Evolutionary conservation across 2,329 filamentous ascomycete genomes (phyloP).

Genomic region (Nemania sp.): DNA sequence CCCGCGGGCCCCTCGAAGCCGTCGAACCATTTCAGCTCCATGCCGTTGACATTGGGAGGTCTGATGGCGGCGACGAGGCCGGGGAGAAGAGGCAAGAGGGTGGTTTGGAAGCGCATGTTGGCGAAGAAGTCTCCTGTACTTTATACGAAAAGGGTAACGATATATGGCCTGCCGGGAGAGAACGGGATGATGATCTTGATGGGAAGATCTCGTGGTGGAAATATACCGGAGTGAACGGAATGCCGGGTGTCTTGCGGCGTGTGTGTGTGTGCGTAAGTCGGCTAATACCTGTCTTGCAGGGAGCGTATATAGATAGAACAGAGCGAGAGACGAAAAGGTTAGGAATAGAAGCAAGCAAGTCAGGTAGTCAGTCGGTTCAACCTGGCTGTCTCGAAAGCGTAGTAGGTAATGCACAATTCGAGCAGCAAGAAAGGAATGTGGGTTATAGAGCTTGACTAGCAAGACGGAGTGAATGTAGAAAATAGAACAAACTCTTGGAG

Average conservation of each 20-base stretch:
- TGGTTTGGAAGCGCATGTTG: conserved; percentile 39
- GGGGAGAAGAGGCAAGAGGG: conserved; percentile 36
- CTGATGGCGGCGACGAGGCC: conserved; percentile 37
- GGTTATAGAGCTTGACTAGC: conserved; percentile 36
- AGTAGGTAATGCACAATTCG: background rate
- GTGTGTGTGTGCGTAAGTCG: too few species aligned
- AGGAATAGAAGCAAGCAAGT: conserved; percentile 13
- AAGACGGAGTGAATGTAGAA: conserved; percentile 34
- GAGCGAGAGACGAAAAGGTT: conserved; percentile 34
- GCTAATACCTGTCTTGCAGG: conserved; percentile 37
- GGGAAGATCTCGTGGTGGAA: conserved; percentile 5
- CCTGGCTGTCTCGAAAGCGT: conserved; percentile 18
- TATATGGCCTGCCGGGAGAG: conserved; percentile 16
- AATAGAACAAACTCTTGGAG: conserved; percentile 30
- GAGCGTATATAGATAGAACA: conserved; percentile 29
- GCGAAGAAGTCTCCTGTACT: conserved; percentile 16
- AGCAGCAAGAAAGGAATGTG: conserved; percentile 33
- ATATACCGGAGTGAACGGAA: conserved; percentile 13
- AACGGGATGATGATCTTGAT: conserved; percentile 1
- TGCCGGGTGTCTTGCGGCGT: conserved; percentile 10
- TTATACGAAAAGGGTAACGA: conserved; percentile 24
- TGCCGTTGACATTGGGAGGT: conserved; percentile 36
- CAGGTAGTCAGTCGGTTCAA: too few species aligned
- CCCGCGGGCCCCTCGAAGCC: conserved; percentile 38
- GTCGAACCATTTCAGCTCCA: conserved; percentile 37